Evolutionary conservation across 2,329 filamentous ascomycete species (phyloP), one percentile per base, ranked within the genome.

Genomic region (Teratosphaeria pseudoeucalypti): DNA sequence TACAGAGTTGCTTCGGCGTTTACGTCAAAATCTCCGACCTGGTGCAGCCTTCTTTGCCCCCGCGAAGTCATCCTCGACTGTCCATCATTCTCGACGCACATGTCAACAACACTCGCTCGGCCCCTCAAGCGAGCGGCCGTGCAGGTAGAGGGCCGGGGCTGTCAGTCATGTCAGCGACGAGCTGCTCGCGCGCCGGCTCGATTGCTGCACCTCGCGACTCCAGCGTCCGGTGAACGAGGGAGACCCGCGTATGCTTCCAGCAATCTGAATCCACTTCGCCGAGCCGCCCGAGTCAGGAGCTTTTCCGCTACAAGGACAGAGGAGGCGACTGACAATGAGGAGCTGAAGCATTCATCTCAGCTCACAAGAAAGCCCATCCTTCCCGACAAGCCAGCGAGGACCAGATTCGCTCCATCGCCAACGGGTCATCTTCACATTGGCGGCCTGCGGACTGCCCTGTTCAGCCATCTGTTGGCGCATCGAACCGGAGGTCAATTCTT

Each of bases 381-480:
- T 16, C 82, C 84, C 32, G 75, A 77, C 32, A 74, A 71, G 6
- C 87, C 88, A 54, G 84, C 84, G 61, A 81, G 90, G 72, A 90
- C 94, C 19, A 86, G 94, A 54, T 99, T 99, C 74, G 94, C 95
- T 1, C 94, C 94, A 0, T 97, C 94, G 1, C 94, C 94, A 0
- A 99, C 94, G 0, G 94, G 94, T 1, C 92, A 92, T 68, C 81
- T 99, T 27, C 94, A 99, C 74, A 79, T 99, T 12, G 94, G 94
- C 3, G 96, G 92, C 0, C 75, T 99, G 39, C 82, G 94, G 60
- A 99, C 94, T 0, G 95, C 95, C 0, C 76, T 99, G n/a, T 97
- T 91, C 78, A 97, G 96, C 70, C 96, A 92, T 66, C 78, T 99
- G 4, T 81, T 95, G n/a, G 92, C 94, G 0, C 89, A 86, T 68